Conservation (phyloP, 106 monocot genomes). For the Amphibolis antarctica region DNA sequence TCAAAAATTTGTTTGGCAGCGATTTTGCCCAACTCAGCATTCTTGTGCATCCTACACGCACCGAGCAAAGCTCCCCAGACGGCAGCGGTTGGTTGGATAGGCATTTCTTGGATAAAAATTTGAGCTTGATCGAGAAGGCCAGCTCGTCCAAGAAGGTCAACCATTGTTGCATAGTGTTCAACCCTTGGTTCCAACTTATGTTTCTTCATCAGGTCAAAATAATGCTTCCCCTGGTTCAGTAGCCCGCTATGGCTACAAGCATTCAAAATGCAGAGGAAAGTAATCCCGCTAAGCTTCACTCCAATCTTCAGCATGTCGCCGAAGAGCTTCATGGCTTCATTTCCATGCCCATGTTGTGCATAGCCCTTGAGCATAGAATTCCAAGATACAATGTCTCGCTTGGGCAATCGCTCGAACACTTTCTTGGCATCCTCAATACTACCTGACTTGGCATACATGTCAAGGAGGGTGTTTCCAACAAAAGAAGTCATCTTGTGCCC, state of each 20-base stretch:
- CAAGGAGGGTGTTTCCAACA: slow-evolving; percentile 37
- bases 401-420: slow-evolving; percentile 22
- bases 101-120: neutral
- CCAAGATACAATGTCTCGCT: slow-evolving; percentile 37
- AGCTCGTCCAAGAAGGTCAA: slow-evolving; percentile 17
- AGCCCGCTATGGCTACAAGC: slow-evolving; percentile 45
- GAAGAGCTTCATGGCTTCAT: slow-evolving; percentile 19
- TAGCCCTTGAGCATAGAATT: slow-evolving; percentile 34
- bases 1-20: slow-evolving; percentile 9
- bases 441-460: slow-evolving; percentile 47
- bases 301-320: slow-evolving; percentile 23
- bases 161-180: slow-evolving; percentile 20
- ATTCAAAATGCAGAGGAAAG: slow-evolving; percentile 13
- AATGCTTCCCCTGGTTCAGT: slow-evolving; percentile 32
- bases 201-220: slow-evolving; percentile 45
- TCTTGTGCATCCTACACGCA: slow-evolving; percentile 20
- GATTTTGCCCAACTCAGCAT: slow-evolving; percentile 7
- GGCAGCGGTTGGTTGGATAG: slow-evolving; percentile 10
- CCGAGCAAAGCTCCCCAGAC: slow-evolving; percentile 20
- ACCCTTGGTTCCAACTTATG: slow-evolving; percentile 1
- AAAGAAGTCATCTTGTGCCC: slow-evolving; percentile 23
- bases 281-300: slow-evolving; percentile 22
- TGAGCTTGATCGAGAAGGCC: slow-evolving; percentile 13
- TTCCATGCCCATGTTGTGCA: slow-evolving; percentile 32
- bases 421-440: slow-evolving; percentile 29